These are phyloP conservation scores for Backusella circina DNA, from an alignment of 192 early-diverging fungal species.

Conservation along the genomic window DNA sequence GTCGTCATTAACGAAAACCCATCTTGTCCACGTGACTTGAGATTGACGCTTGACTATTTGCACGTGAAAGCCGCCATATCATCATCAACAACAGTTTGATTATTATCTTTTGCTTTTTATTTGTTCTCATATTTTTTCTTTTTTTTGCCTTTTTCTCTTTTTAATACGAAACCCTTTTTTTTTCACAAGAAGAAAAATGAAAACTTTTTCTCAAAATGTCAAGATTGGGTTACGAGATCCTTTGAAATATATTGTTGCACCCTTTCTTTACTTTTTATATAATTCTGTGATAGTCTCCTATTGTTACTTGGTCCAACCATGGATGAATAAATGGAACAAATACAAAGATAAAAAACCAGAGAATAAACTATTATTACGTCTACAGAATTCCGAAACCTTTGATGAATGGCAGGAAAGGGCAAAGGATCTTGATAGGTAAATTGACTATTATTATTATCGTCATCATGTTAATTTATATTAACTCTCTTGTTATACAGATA, in stretches of 20 bases:
- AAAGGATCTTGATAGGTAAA: conserved; percentile 46
- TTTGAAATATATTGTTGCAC: conserved; percentile 11
- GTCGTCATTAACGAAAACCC: no score
- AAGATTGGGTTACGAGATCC: conserved; percentile 13
- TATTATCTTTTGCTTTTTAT: background rate
- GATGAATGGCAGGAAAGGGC: conserved; percentile 51
- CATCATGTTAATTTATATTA: no score
- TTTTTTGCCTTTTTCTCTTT: background rate
- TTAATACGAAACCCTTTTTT: background rate
- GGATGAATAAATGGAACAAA: conserved; percentile 17
- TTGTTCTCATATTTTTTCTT: background rate
- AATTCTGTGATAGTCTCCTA: background rate
- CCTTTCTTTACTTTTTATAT: conserved; percentile 3
- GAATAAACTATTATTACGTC: conserved; percentile 38
- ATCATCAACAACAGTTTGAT: background rate
- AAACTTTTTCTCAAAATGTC: background rate
- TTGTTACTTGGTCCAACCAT: conserved; percentile 12
- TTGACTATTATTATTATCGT: background rate
- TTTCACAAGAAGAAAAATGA: background rate
- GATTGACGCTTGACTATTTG: background rate
- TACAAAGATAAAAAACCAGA: conserved; percentile 33
- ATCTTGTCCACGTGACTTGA: no score
- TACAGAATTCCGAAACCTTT: conserved; percentile 44
- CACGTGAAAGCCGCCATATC: background rate
- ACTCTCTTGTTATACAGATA: background rate